phyloP scores from a whole-genome alignment of 306 rosid genomes.

The Cucurbita argyrosperma region DNA sequence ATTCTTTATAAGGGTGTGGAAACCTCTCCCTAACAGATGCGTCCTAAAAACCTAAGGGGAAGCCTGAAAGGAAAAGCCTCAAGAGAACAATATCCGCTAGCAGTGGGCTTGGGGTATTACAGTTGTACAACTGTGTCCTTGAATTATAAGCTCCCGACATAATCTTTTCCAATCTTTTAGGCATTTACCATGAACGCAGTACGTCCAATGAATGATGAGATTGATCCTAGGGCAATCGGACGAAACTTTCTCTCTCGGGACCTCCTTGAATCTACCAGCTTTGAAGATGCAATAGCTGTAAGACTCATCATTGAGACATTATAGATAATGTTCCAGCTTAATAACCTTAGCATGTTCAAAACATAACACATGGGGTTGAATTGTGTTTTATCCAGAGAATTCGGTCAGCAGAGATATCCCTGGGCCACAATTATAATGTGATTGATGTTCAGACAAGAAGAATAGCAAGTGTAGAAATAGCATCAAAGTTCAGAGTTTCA shows the following conservation, averaged over 20 bases:
- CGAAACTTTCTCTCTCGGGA: conserved; percentile 61
- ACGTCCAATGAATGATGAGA: conserved; percentile 44
- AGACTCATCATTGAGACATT: conserved; percentile 3
- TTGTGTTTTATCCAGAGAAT: conserved; percentile 39
- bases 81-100: no score
- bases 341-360: background rate
- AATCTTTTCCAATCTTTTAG: conserved; percentile 13
- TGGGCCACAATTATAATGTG: conserved; percentile 52
- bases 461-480: conserved; percentile 57
- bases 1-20: no score
- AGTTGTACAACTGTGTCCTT: no score
- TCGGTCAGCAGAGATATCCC: conserved; percentile 35
- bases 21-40: no score
- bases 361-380: background rate
- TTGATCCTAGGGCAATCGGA: conserved; percentile 52
- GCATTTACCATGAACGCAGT: conserved; percentile 64
- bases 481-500: conserved; percentile 48
- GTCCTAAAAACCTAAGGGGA: no score
- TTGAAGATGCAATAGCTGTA: conserved; percentile 53
- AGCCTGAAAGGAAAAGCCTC: no score
- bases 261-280: conserved; percentile 66
- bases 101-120: no score
- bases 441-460: conserved; percentile 38
- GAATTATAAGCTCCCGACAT: no score
- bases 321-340: background rate